Evolutionary conservation across 2,329 filamentous ascomycete species (phyloP).

Genomic region (Ampelomyces quisqualis): DNA sequence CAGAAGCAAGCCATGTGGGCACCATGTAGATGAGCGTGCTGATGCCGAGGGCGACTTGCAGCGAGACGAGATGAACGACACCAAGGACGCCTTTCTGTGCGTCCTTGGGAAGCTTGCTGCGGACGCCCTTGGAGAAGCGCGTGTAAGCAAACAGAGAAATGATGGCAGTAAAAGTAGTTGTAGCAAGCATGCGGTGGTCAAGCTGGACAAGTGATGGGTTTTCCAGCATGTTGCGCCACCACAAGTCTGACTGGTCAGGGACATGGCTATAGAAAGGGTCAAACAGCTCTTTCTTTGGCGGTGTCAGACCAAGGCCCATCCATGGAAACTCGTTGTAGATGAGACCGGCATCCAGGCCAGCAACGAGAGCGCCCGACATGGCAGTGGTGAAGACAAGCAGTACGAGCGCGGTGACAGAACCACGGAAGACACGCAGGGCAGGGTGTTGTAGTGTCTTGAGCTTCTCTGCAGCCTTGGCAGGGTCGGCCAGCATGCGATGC

Average conservation of each 20-base stretch:
- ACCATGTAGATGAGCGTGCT: conserved; percentile 92
- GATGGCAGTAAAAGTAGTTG: conserved; percentile 81
- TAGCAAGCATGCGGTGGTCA: conserved; percentile 89
- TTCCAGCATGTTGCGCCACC: conserved; percentile 97
- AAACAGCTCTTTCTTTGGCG: conserved; percentile 80
- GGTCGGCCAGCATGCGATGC: conserved; percentile 67
- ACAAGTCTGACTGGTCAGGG: conserved; percentile 76
- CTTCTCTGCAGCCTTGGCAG: conserved; percentile 61
- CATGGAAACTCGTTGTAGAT: conserved; percentile 99
- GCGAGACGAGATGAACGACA: conserved; percentile 74
- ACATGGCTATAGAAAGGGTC: conserved; percentile 81
- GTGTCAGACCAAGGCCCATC: conserved; percentile 84
- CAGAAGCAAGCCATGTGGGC: conserved; percentile 80
- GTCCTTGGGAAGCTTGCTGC: conserved; percentile 55
- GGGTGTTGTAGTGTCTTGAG: conserved; percentile 64
- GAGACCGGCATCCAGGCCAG: conserved; percentile 89
- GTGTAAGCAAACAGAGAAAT: conserved; percentile 79
- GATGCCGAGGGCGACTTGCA: conserved; percentile 87
- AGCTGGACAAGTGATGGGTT: conserved; percentile 95
- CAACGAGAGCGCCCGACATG: conserved; percentile 91
- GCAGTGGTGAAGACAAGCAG: conserved; percentile 82
- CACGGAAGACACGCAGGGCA: conserved; percentile 70
- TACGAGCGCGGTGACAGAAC: conserved; percentile 68
- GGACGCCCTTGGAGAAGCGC: conserved; percentile 65
- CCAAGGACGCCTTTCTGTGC: conserved; percentile 75